Evolutionary conservation across 257 asterid genomes (phyloP).

Genomic region (Solanum sejunctum): DNA sequence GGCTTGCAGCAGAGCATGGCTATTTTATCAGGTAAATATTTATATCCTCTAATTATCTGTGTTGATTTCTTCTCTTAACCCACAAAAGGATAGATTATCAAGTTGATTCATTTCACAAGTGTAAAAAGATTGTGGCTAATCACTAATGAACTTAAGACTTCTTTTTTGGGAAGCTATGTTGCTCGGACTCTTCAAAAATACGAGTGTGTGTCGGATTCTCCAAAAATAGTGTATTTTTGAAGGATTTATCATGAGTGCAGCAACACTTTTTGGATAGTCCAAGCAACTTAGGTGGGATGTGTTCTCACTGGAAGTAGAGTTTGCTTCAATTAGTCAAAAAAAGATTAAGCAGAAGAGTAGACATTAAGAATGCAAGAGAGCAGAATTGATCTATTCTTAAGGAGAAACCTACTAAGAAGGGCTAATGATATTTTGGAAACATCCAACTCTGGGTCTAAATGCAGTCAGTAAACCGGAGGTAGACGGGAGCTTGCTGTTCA

Average conservation of each 20-base stretch:
- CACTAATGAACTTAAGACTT: background rate
- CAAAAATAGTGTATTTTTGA: too few relatives aligned
- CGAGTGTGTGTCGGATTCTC: too few relatives aligned
- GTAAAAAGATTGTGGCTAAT: background rate
- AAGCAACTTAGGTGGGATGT: background rate
- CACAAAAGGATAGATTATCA: background rate
- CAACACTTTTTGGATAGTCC: too few relatives aligned
- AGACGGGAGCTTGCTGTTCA: background rate
- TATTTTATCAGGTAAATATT: constrained; percentile 48
- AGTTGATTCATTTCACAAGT: background rate
- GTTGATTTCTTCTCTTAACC: background rate
- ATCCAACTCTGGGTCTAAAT: background rate
- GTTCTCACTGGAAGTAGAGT: background rate
- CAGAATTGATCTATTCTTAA: background rate
- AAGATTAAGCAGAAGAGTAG: background rate
- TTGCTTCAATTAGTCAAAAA: background rate
- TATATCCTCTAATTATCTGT: background rate
- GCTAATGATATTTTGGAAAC: background rate
- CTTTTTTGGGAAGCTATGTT: background rate
- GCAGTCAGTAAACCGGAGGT: background rate
- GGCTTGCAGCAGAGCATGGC: constrained; percentile 80
- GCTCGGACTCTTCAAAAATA: too few relatives aligned
- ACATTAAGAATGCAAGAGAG: background rate
- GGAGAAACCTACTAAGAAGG: background rate
- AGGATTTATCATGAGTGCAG: too few relatives aligned